Evolutionary conservation across 2,329 filamentous ascomycete species (phyloP).

Genomic region (Botryotinia convoluta): DNA sequence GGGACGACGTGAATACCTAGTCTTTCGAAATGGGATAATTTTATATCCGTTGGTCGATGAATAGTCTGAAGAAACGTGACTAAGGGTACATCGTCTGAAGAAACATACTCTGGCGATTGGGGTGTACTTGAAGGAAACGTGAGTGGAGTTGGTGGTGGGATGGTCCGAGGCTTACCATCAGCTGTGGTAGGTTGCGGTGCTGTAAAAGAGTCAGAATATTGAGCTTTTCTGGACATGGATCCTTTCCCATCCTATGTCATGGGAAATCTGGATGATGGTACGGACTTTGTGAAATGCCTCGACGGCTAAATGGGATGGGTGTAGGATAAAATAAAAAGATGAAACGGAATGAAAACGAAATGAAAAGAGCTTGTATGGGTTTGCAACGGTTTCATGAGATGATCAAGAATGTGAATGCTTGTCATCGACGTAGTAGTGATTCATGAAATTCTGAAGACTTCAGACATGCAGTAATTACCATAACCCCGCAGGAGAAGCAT

Average conservation of each 20-base stretch:
- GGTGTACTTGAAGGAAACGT: conserved; percentile 33
- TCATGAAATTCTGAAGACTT: neutral
- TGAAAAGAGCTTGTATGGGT: neutral
- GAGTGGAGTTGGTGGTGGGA: conserved; percentile 34
- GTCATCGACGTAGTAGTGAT: neutral
- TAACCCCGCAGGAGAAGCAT: neutral
- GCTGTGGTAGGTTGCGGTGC: conserved; percentile 19
- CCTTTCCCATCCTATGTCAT: neutral
- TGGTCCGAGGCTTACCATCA: conserved; percentile 29
- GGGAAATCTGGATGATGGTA: neutral
- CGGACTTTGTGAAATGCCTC: neutral
- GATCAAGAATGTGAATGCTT: neutral
- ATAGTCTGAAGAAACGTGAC: conserved; percentile 53
- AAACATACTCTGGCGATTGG: conserved; percentile 29
- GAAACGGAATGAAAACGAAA: neutral
- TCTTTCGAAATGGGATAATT: conserved; percentile 52
- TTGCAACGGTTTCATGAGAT: neutral
- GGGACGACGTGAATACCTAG: conserved; percentile 55
- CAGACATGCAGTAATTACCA: neutral
- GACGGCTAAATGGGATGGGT: neutral
- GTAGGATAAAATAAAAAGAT: neutral
- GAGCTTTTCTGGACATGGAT: conserved; percentile 1
- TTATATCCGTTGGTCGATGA: conserved; percentile 51
- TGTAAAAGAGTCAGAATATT: conserved; percentile 26
- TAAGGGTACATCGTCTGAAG: conserved; percentile 41